Evolutionary conservation across 495 filamentous ascomycete species (phyloP).

Genomic region (Neurospora sp.): DNA sequence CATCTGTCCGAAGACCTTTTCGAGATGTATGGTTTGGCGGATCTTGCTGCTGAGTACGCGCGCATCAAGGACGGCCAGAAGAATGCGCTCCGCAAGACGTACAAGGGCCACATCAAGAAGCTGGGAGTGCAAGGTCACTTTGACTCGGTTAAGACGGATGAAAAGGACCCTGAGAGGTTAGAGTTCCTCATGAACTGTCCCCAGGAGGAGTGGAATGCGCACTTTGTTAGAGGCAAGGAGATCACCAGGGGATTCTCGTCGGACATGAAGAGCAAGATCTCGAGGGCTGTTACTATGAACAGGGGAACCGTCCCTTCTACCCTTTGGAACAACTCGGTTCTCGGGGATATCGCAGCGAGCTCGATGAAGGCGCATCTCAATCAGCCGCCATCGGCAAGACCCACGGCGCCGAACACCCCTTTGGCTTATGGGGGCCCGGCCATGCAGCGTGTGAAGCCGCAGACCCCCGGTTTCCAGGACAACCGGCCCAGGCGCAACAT

Average conservation of each 20-base stretch:
- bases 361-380: slow-evolving; percentile 23
- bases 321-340: slow-evolving; percentile 41
- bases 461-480: slow-evolving; percentile 16
- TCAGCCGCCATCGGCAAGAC: slow-evolving; percentile 27
- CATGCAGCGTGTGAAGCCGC: slow-evolving; percentile 17
- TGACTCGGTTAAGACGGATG: slow-evolving; percentile 40
- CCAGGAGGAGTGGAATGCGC: slow-evolving; percentile 46
- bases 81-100: slow-evolving; percentile 47
- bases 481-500: slow-evolving; percentile 31
- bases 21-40: slow-evolving; percentile 37
- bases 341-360: slow-evolving; percentile 37
- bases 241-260: slow-evolving; percentile 41
- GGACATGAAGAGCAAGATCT: slow-evolving; percentile 21
- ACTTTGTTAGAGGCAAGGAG: slow-evolving; percentile 42
- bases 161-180: slow-evolving; percentile 26
- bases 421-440: slow-evolving; percentile 12
- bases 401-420: slow-evolving; percentile 35
- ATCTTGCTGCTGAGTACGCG: slow-evolving; percentile 41
- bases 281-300: slow-evolving; percentile 38
- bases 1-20: slow-evolving; percentile 41
- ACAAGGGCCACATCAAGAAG: slow-evolving; percentile 48
- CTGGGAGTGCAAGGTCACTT: slow-evolving; percentile 44
- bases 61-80: slow-evolving; percentile 46
- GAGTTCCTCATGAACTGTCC: slow-evolving; percentile 38
- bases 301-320: slow-evolving; percentile 36